Evolutionary conservation across 2,329 filamentous ascomycete species (phyloP), one percentile per base, ranked within the genome.

Genomic region (Gliomastix tumulicola): DNA sequence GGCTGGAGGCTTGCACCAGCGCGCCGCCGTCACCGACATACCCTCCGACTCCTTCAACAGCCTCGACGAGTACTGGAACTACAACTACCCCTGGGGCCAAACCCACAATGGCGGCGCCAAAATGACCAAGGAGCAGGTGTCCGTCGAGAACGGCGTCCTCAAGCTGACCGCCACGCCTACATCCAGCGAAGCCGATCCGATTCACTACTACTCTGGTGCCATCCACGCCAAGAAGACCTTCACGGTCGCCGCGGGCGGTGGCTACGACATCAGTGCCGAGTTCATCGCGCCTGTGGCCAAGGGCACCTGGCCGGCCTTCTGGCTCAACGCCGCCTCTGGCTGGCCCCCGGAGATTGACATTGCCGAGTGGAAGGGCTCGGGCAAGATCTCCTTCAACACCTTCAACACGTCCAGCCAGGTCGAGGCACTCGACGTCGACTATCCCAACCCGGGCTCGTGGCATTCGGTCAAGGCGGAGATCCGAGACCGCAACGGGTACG

Each of bases 291-390:
- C 62, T 7, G 60, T 59, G 3, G 49, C 50, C 2, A 53, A 57
- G 40, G 64, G 69, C 7, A 74, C 71, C 0, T 77, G 74, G 74
- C 73, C 74, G 0, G 74, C 74, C 0, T 77, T 77, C 45, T 77
- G 73, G 74, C 53, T 77, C 12, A 76, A 70, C 2, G 71, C 61
- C 1, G 70, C 71, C 1, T 49, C 70, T 31, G 60, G 63, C 1
- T 78, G 74, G 74, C 74, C 73, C 13, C 74, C 74, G 0, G 74
- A 77, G 62, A 66, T 78, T 38, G 74, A 78, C 48, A 63, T 78
- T 54, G 73, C 73, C 2, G 74, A 78, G 52, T 78, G 74, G 74
- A 78, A 77, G 49, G 74, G 74, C n/a, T 61, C 52, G 21, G 71
- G 71, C 13, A 67, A 71, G 47, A 69, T 75, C 41, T 68, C 61